Base-by-base conservation (phyloP, 352 stramenopile species). In the Phytophthora hybrid region DNA sequence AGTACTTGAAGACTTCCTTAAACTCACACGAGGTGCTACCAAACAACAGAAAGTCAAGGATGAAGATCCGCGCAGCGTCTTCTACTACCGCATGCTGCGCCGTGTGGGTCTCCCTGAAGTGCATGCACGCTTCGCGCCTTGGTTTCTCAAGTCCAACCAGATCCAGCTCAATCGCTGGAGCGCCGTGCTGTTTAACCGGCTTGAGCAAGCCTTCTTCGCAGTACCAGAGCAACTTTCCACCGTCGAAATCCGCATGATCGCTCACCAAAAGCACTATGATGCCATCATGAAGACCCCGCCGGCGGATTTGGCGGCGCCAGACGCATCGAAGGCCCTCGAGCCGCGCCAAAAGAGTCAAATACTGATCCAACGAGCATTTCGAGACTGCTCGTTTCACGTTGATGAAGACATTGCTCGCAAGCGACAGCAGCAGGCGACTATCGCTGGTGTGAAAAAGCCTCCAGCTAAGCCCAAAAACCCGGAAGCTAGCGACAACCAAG, bases 81-180 rank as follows among this genome's bases (percentile, higher is more conserved):
- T 92, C 55, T 94, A 94, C 71, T 92, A 91, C 63, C 77, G 80
- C 62, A 94, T 94, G 87, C 81, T 94, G 41, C 87, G 85, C 7
- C 87, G 87, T 37, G 78, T 91, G 5, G 87, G 87, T 3, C 73
- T 94, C 5, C 87, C 85, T 3, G 83, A 92, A 63, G 73, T 92
- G 11, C 87, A 94, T 80, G 85, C 87, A 47, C 87, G 83, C 18
- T 94, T 90, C 52, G 87, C 85, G 31, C 87, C 87, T 34, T 94
- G 85, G 87, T 94, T 94, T 61, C 76, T 93, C 66, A 93, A 94
- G 73, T 91, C 87, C 11, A 80, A 91, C 47, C 81, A 91, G 63
- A 81, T 94, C 68, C 66, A 81, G 52, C 74, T 94, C n/a, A 89
- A 82, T 32, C 84, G 86, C 14, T 92, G 84, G 81, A 92, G 85